Percentiles rank a stretch among this genome's conserved stretches.
Evolutionary conservation across 345 rosid genomes (phyloP).

Genomic region (Gossypium turneri): DNA sequence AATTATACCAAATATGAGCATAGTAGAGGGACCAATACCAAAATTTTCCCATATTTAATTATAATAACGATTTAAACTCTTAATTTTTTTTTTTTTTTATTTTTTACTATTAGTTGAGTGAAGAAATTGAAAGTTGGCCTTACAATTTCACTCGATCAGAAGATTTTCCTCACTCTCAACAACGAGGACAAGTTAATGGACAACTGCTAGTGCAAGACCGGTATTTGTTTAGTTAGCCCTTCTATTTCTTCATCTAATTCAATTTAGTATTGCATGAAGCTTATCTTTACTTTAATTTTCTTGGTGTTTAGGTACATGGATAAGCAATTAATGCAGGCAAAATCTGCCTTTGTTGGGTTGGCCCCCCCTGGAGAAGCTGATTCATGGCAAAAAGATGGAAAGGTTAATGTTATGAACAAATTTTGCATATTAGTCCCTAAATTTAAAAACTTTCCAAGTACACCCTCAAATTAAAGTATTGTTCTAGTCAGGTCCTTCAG

Average conservation of each 20-base stretch:
- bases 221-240: conserved; percentile 18
- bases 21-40: no score
- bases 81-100: neutral
- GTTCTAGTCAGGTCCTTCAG: no score
- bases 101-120: conserved; percentile 33
- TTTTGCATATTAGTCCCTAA: neutral
- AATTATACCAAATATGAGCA: neutral
- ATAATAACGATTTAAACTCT: no score
- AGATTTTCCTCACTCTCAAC: conserved; percentile 46
- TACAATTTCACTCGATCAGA: conserved; percentile 45
- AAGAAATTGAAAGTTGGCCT: conserved; percentile 69
- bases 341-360: conserved; percentile 66
- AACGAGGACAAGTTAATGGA: conserved; percentile 63
- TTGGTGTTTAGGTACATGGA: conserved; percentile 31
- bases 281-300: neutral
- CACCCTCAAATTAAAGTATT: no score
- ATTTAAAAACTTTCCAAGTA: no score
- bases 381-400: conserved; percentile 79
- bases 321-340: conserved; percentile 27
- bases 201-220: conserved; percentile 56
- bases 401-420: conserved; percentile 33
- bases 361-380: conserved; percentile 67
- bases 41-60: no score
- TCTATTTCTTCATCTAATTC: neutral
- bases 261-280: neutral